Percentiles rank a stretch among this genome's conserved stretches.
phyloP scores from a whole-genome alignment of 176 grass and related monocot genomes.

The Oryza coarctata region DNA sequence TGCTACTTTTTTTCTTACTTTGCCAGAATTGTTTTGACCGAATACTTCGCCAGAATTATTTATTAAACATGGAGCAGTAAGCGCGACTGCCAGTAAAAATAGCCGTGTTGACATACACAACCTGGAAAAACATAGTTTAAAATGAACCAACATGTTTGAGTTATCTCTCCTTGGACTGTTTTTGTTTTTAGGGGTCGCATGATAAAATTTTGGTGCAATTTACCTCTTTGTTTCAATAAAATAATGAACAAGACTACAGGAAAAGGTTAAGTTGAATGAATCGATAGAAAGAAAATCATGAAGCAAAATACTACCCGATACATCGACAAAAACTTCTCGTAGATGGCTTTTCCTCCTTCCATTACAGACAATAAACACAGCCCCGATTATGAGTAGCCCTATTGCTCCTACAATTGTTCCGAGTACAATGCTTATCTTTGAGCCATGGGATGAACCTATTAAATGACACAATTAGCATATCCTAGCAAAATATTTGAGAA shows the following conservation, averaged over 20 bases:
- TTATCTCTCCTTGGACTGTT: neutral
- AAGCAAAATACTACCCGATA: slow-evolving; percentile 58
- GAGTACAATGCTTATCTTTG: slow-evolving; percentile 73
- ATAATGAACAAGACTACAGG: slow-evolving; percentile 1
- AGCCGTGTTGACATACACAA: neutral
- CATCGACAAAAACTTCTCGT: slow-evolving; percentile 86
- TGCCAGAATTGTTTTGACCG: neutral
- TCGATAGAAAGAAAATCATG: neutral
- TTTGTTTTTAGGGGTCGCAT: neutral
- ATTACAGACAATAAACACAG: slow-evolving; percentile 68
- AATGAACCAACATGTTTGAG: neutral
- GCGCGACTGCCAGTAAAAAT: slow-evolving; percentile 25
- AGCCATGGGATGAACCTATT: slow-evolving; percentile 59
- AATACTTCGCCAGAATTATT: neutral
- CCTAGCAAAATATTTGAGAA: neutral
- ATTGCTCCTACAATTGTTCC: slow-evolving; percentile 72
- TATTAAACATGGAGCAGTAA: neutral
- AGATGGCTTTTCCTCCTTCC: slow-evolving; percentile 61
- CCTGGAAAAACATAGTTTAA: neutral
- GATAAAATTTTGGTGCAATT: slow-evolving; percentile 16
- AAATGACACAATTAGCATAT: slow-evolving; percentile 28
- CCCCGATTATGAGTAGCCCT: slow-evolving; percentile 59
- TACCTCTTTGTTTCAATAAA: slow-evolving; percentile 1
- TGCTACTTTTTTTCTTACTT: neutral
- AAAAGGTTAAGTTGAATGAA: neutral